Evolutionary conservation across 78 protist genomes (phyloP), one percentile per base, ranked within the genome.

Genomic region (Emiliania huxleyi): DNA sequence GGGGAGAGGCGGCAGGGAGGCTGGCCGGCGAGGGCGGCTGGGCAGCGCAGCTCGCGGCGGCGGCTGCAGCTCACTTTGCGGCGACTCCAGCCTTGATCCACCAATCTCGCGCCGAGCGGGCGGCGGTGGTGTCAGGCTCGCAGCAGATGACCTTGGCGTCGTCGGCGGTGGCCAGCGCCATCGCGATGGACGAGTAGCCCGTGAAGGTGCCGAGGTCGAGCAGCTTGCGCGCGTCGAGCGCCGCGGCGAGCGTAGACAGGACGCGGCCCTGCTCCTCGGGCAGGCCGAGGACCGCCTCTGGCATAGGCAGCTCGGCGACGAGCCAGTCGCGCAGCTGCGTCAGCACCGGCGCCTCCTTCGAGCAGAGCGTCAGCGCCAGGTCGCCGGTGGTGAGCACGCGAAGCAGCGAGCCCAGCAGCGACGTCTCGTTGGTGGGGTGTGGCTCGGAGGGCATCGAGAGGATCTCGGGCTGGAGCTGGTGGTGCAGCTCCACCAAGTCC

Each of bases 241-340:
- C 83, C 4, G 33, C 33, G 33, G 18, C 83, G 42, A 73, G 37
- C 83, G 83, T 37, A 1, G 83, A 2, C 22, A 73, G 83, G 1
- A 73, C 83, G 19, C 83, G 83, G 44, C 83, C 83, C 83, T 73
- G 83, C 83, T 73, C 83, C 83, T 73, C 83, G 8, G 83, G 83
- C 83, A 73, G 83, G 33, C 83, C 83, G 83, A 73, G 83, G 44
- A 73, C 83, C 15, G 83, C 83, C 44, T 35, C 42, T 6, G 2
- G 44, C 83, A 73, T 73, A 5, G 83, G 83, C 25, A 73, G 83
- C 18, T 35, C 42, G 19, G 2, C 83, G 83, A 73, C 83, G 23
- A 73, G 83, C 83, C 83, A 73, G 83, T 73, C 83, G 23, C 83
- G 37, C 83, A 73, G 83, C 83, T 73, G 33, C 2, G 83, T 73